Percentiles rank a stretch among this genome's conserved stretches.
These are phyloP conservation scores for Diaporthe ilicicola DNA, from an alignment of 2,329 filamentous ascomycete genomes.

Conservation along the genomic window DNA sequence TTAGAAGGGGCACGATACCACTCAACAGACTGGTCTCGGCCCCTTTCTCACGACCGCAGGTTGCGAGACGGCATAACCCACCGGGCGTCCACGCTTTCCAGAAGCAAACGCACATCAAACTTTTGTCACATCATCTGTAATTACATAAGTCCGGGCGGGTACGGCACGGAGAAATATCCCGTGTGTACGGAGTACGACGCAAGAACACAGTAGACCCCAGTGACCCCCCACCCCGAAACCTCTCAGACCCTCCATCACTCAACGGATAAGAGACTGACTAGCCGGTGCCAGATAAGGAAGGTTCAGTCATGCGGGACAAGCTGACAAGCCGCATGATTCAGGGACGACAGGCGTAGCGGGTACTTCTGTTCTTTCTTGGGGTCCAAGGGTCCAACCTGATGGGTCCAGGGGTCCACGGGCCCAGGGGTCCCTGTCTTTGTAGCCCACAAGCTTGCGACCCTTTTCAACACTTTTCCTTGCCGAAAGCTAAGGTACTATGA, in stretches of 20 bases:
- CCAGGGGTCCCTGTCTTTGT: too few species aligned
- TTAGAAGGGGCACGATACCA: too few species aligned
- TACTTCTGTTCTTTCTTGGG: neutral
- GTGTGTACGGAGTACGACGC: neutral
- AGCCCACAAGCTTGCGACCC: too few species aligned
- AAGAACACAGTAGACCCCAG: too few species aligned
- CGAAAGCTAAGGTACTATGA: too few species aligned
- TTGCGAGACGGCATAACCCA: too few species aligned
- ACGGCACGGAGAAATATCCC: neutral
- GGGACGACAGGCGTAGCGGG: neutral
- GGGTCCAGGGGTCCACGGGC: neutral
- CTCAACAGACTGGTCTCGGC: too few species aligned
- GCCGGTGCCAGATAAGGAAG: slow-evolving; percentile 8
- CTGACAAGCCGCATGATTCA: slow-evolving; percentile 16
- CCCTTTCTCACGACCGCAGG: too few species aligned
- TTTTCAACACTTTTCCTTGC: too few species aligned
- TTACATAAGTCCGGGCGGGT: too few species aligned
- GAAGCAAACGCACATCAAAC: too few species aligned
- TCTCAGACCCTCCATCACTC: neutral
- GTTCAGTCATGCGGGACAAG: neutral
- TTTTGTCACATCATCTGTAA: too few species aligned
- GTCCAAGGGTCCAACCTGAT: slow-evolving; percentile 8
- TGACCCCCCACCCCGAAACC: neutral
- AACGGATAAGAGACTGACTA: neutral
- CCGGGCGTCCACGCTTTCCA: neutral